Percentiles rank a stretch among this genome's conserved stretches.
phyloP scores from a whole-genome alignment of 176 grass and related monocot genomes.

The Pharus latifolius region DNA sequence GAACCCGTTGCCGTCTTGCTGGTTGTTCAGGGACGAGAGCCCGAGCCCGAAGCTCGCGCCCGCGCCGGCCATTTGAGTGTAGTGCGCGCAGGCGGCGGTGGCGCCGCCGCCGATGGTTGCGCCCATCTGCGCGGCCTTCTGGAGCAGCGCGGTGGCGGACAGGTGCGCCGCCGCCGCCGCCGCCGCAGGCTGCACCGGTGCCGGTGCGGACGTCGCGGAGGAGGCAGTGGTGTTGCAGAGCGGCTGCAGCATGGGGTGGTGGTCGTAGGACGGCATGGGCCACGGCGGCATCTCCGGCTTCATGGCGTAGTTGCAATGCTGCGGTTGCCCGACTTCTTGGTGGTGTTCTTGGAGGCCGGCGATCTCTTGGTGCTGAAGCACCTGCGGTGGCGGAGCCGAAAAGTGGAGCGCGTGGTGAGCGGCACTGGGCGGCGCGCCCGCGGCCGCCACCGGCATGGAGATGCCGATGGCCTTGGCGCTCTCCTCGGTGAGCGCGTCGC shows the following conservation, averaged over 20 bases:
- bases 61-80: constrained; percentile 42
- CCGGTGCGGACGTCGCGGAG: constrained; percentile 13
- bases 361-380: constrained; percentile 25
- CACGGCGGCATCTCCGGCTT: constrained; percentile 47
- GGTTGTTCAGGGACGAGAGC: constrained; percentile 20
- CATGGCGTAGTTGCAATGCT: constrained; percentile 33
- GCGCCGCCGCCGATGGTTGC: constrained; percentile 45
- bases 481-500: constrained; percentile 93
- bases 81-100: constrained; percentile 7
- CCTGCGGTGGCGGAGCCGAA: constrained; percentile 8
- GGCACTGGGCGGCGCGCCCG: constrained; percentile 9
- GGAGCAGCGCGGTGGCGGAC: constrained; percentile 85
- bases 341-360: constrained; percentile 21
- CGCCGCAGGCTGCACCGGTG: not conserved
- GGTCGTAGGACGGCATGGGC: constrained; percentile 26
- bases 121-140: constrained; percentile 97
- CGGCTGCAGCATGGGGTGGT: constrained; percentile 19
- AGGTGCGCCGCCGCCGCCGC: constrained; percentile 42
- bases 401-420: constrained; percentile 36
- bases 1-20: constrained; percentile 4
- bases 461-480: constrained; percentile 50
- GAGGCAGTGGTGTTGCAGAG: constrained; percentile 7
- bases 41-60: not conserved
- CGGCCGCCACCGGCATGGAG: constrained; percentile 16
- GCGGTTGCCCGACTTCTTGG: constrained; percentile 25